These are phyloP conservation scores for Coemansia sp. DNA, from an alignment of 192 early-diverging fungal species.

Conservation along the genomic window DNA sequence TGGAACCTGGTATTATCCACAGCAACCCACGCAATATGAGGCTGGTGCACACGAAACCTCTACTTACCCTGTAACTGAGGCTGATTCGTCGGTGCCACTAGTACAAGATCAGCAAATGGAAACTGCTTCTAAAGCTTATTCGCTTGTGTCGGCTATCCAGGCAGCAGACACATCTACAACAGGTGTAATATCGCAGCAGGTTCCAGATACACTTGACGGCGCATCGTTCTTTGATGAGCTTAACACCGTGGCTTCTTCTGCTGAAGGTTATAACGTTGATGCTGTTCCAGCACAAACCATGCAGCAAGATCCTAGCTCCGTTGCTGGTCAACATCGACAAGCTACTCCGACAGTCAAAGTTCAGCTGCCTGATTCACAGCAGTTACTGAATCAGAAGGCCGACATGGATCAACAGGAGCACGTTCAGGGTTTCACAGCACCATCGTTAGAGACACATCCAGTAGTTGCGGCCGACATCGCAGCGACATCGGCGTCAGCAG, in stretches of 20 bases:
- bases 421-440: no score
- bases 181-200: neutral
- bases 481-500: no score
- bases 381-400: no score
- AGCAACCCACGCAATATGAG: constrained; percentile 4
- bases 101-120: neutral
- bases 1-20: constrained; percentile 43
- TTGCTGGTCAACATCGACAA: no score
- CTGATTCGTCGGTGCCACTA: no score
- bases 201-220: constrained; percentile 12
- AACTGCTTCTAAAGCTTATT: neutral
- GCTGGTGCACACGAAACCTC: no score
- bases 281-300: constrained; percentile 5
- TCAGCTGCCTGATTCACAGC: no score
- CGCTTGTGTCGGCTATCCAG: neutral
- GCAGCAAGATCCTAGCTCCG: neutral
- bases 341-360: no score
- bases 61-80: no score
- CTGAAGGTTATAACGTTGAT: neutral
- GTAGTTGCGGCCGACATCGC: no score
- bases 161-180: neutral
- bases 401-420: no score
- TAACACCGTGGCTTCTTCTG: neutral
- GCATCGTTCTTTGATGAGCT: constrained; percentile 48
- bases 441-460: no score